Evolutionary conservation across 805 yeast genomes (phyloP).

Genomic region (Scheffersomyces coipomensis): DNA sequence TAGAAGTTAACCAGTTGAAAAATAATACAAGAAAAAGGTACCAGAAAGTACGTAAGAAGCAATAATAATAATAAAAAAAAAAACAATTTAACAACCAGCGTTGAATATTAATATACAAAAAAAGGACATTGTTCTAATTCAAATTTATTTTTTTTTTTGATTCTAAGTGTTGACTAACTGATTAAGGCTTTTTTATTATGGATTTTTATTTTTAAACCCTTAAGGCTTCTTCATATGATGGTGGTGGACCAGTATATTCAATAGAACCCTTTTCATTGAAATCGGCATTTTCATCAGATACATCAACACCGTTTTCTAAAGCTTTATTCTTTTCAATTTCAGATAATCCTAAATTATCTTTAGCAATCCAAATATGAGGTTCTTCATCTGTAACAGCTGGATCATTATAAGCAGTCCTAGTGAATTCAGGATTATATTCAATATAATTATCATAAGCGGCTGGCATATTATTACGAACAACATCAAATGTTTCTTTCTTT

Average conservation of each 20-base stretch:
- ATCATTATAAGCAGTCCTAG: constrained; percentile 47
- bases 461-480: constrained; percentile 46
- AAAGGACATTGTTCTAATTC: too few relatives aligned
- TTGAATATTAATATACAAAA: neutral
- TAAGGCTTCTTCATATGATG: constrained; percentile 57
- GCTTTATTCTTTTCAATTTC: constrained; percentile 57
- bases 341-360: constrained; percentile 66
- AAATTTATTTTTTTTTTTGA: too few relatives aligned
- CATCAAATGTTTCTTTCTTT: constrained; percentile 44
- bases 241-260: constrained; percentile 63
- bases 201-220: too few relatives aligned
- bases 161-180: too few relatives aligned
- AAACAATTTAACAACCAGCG: neutral
- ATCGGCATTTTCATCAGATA: constrained; percentile 56
- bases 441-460: constrained; percentile 36
- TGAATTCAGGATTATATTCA: constrained; percentile 39
- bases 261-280: constrained; percentile 58
- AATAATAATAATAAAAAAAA: too few relatives aligned
- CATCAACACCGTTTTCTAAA: constrained; percentile 51
- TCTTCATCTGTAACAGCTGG: constrained; percentile 56
- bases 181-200: too few relatives aligned
- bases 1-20: too few relatives aligned
- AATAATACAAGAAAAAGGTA: too few relatives aligned
- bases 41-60: too few relatives aligned
- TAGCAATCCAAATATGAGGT: constrained; percentile 71